Evolutionary conservation across 2,329 filamentous ascomycete species (phyloP).

Genomic region (Hypoxylon sp.): DNA sequence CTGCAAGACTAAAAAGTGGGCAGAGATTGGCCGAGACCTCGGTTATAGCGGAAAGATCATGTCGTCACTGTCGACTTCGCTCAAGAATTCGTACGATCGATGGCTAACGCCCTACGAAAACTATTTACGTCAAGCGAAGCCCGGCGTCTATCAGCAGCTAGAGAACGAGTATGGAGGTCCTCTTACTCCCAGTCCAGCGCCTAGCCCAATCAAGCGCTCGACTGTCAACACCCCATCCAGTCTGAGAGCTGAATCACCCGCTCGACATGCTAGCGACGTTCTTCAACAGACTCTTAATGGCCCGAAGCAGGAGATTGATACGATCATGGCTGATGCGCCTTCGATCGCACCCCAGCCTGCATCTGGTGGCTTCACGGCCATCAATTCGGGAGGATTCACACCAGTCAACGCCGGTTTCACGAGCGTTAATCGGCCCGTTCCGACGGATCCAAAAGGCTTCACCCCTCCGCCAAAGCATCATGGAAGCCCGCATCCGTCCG

Average conservation of each 20-base stretch:
- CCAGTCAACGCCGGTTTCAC: conserved; percentile 79
- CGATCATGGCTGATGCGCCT: conserved; percentile 61
- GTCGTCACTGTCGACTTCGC: conserved; percentile 95
- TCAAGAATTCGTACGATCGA: conserved; percentile 98
- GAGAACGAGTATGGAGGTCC: conserved; percentile 94
- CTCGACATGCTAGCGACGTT: conserved; percentile 66
- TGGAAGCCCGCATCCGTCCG: conserved; percentile 72
- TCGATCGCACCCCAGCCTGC: conserved; percentile 56
- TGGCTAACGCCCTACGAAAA: conserved; percentile 98
- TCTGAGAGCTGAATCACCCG: conserved; percentile 74
- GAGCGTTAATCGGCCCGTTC: conserved; percentile 69
- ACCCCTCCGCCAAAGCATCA: conserved; percentile 71
- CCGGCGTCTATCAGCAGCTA: conserved; percentile 94
- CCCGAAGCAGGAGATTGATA: conserved; percentile 61
- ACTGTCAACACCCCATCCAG: conserved; percentile 70
- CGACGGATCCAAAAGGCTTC: conserved; percentile 66
- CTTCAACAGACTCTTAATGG: conserved; percentile 64
- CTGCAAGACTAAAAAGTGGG: conserved; percentile 99
- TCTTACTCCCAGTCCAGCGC: conserved; percentile 80
- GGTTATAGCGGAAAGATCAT: conserved; percentile 99
- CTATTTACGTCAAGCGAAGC: conserved; percentile 89
- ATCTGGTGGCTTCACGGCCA: conserved; percentile 70
- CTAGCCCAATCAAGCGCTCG: conserved; percentile 77
- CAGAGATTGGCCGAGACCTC: conserved; percentile 94
- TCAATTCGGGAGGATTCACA: conserved; percentile 74